phyloP scores from a whole-genome alignment of 148 eudicot species.

The Vaccinium vitisidaea region DNA sequence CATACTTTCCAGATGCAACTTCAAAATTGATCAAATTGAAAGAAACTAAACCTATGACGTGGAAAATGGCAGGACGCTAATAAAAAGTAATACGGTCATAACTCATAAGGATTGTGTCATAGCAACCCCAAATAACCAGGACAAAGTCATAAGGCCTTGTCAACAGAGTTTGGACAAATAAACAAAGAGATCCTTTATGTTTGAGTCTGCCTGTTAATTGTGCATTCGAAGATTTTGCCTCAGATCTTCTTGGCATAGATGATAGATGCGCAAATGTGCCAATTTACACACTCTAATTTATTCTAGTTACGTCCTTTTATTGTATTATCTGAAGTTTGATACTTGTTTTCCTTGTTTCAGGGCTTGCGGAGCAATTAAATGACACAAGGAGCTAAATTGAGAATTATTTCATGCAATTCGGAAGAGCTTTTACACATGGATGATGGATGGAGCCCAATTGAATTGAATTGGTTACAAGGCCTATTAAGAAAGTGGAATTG shows the following conservation, averaged over 20 bases:
- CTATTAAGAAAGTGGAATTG: no score
- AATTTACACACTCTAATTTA: no score
- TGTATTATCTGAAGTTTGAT: no score
- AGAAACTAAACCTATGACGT: not conserved
- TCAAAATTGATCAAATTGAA: not conserved
- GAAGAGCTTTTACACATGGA: no score
- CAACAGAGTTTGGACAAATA: not conserved
- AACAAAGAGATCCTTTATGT: not conserved
- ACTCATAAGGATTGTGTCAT: not conserved
- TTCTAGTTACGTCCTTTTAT: no score
- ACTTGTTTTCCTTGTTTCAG: no score
- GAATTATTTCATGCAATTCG: no score
- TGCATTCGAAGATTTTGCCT: not conserved
- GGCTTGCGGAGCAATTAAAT: no score
- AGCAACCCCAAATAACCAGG: not conserved
- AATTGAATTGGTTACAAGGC: no score
- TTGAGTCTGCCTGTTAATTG: not conserved
- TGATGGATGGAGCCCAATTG: no score
- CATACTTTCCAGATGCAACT: not conserved
- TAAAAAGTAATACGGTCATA: not conserved
- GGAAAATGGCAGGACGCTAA: not conserved
- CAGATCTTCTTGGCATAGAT: not conserved
- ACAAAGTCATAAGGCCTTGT: not conserved
- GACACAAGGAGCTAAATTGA: no score
- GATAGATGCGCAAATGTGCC: no score